Evolutionary conservation across 176 grass and related monocot genomes (phyloP).

Genomic region (Avena sativa): DNA sequence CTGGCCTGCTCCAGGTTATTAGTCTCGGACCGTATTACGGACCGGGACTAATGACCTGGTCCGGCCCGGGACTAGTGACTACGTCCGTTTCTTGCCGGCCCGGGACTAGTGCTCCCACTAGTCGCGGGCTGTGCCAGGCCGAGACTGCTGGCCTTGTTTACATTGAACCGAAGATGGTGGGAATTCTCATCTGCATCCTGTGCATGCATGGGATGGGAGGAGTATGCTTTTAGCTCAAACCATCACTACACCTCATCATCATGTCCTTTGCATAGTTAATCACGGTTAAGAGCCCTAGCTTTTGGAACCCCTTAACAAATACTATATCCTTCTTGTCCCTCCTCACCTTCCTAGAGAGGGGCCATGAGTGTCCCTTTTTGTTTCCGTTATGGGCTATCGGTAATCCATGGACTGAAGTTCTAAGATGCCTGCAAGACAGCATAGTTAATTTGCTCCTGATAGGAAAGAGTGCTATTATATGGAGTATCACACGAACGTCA

Average conservation of each 20-base stretch:
- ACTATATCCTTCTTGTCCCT: slow-evolving; percentile 59
- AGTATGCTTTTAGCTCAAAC: slow-evolving; percentile 32
- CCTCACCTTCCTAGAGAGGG: not conserved
- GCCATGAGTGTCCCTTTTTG: slow-evolving; percentile 50
- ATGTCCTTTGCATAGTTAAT: slow-evolving; percentile 53
- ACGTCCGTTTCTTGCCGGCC: too few species aligned
- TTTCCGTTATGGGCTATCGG: slow-evolving; percentile 38
- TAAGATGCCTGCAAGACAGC: not conserved
- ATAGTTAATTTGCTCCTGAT: not conserved
- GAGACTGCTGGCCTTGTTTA: too few species aligned
- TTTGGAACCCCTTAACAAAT: slow-evolving; percentile 44
- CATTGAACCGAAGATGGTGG: too few species aligned
- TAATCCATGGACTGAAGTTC: slow-evolving; percentile 30
- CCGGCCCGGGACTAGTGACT: too few species aligned
- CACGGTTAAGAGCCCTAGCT: slow-evolving; percentile 25
- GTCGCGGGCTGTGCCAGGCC: too few species aligned
- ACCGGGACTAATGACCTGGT: too few species aligned
- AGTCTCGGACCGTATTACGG: too few species aligned
- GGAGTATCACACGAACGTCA: not conserved
- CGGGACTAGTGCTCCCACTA: too few species aligned
- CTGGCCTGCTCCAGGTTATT: too few species aligned
- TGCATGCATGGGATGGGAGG: not conserved
- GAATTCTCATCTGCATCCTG: not conserved
- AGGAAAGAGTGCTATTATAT: not conserved
- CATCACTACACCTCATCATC: slow-evolving; percentile 46